Evolutionary conservation across 176 grass and related monocot species (phyloP).

Genomic region (Elymus sibiricus): DNA sequence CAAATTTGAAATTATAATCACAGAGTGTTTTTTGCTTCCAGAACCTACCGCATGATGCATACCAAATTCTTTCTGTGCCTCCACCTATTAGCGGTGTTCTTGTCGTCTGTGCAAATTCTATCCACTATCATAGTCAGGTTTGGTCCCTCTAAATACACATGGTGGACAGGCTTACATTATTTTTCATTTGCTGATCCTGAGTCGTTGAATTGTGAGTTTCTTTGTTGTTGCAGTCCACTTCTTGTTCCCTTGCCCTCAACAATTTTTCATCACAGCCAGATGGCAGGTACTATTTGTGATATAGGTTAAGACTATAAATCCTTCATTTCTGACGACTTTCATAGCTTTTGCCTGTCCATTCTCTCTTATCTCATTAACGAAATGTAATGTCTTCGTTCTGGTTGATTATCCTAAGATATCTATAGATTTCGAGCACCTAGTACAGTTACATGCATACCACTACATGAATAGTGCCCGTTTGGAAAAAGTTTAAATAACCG

Average conservation of each 20-base stretch:
- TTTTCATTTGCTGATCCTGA: slow-evolving; percentile 14
- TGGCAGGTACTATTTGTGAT: slow-evolving; percentile 54
- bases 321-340: not conserved
- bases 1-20: slow-evolving; percentile 14
- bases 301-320: not conserved
- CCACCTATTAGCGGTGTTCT: slow-evolving; percentile 90
- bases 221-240: slow-evolving; percentile 69
- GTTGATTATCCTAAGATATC: not conserved
- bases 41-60: slow-evolving; percentile 89
- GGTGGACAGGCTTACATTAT: slow-evolving; percentile 2
- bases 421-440: not conserved
- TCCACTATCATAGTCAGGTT: slow-evolving; percentile 95
- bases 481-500: not conserved
- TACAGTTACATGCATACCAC: not conserved
- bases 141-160: slow-evolving; percentile 17
- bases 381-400: not conserved
- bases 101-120: slow-evolving; percentile 86
- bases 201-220: slow-evolving; percentile 11
- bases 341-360: slow-evolving; percentile 4
- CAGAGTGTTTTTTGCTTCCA: slow-evolving; percentile 37
- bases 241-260: slow-evolving; percentile 87
- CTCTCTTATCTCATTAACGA: not conserved
- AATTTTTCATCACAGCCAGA: slow-evolving; percentile 71
- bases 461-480: not conserved
- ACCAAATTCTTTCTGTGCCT: slow-evolving; percentile 89